phyloP scores from a whole-genome alignment of 768 basidiomycete species.

The Rhodosporidiobolus sp. region DNA sequence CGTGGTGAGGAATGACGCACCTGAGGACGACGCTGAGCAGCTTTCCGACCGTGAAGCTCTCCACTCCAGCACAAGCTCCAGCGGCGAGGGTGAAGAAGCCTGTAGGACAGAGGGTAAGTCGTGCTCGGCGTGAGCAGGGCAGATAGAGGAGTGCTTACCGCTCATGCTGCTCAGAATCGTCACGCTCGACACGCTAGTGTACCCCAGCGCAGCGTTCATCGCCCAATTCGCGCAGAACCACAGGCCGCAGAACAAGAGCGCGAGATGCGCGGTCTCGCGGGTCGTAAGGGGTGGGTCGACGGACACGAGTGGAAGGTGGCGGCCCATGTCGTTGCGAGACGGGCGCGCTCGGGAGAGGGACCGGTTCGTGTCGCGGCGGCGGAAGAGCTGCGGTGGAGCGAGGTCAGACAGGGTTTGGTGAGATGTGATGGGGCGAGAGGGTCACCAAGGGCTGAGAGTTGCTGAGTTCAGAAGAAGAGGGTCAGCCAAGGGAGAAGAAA shows the following conservation, averaged over 20 bases:
- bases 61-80: conserved; percentile 77
- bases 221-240: conserved; percentile 94
- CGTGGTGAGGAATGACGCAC: conserved; percentile 52
- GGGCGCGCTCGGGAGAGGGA: conserved; percentile 33
- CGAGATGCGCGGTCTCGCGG: conserved; percentile 71
- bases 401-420: not conserved
- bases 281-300: conserved; percentile 56
- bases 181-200: conserved; percentile 90
- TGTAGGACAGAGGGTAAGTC: conserved; percentile 45
- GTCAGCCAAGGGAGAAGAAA: not conserved
- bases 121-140: too few relatives aligned
- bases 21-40: conserved; percentile 72
- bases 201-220: conserved; percentile 74
- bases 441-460: not conserved
- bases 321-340: conserved; percentile 19
- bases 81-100: conserved; percentile 90
- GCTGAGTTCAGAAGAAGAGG: not conserved
- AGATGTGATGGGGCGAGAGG: not conserved
- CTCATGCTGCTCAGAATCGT: conserved; percentile 86
- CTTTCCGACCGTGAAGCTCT: conserved; percentile 69
- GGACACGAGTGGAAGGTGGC: conserved; percentile 16
- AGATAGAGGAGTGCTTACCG: conserved; percentile 56
- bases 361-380: conserved; percentile 23
- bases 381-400: not conserved
- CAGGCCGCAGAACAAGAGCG: conserved; percentile 73